A percentile compares a stretch with the other conserved stretches of the same genome.
phyloP scores from a whole-genome alignment of 306 rosid genomes.

The Vigna trinervia region DNA sequence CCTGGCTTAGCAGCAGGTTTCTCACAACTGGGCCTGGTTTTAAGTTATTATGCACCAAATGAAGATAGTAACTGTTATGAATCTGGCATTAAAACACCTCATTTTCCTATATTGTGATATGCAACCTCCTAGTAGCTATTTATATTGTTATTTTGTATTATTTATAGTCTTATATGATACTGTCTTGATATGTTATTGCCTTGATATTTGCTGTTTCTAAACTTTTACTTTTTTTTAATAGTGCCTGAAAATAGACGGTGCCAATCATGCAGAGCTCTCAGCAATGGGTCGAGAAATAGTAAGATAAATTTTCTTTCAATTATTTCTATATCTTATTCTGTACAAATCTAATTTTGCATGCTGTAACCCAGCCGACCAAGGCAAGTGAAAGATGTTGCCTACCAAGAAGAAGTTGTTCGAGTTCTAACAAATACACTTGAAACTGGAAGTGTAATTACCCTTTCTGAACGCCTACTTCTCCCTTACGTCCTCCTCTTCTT shows the following conservation, averaged over 20 bases:
- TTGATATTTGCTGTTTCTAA: not conserved
- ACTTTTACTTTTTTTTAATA: not conserved
- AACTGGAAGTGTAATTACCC: conserved; percentile 70
- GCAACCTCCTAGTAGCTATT: not conserved
- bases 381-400: conserved; percentile 92
- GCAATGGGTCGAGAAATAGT: conserved; percentile 99
- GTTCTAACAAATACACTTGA: conserved; percentile 92
- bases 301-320: not conserved
- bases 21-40: not conserved
- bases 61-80: no score
- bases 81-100: no score
- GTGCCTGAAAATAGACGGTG: conserved; percentile 57
- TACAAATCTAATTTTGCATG: not conserved
- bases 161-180: not conserved
- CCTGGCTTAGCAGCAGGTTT: not conserved
- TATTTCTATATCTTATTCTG: not conserved
- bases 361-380: conserved; percentile 73
- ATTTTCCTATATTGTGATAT: not conserved
- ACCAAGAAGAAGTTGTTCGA: conserved; percentile 95
- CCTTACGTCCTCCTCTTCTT: not conserved
- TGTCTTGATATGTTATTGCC: not conserved
- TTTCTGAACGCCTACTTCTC: not conserved
- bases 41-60: not conserved
- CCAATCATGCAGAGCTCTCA: conserved; percentile 79
- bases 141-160: not conserved